Evolutionary conservation across 257 asterid genomes (phyloP).

Genomic region (Galeopsis tetrahit): DNA sequence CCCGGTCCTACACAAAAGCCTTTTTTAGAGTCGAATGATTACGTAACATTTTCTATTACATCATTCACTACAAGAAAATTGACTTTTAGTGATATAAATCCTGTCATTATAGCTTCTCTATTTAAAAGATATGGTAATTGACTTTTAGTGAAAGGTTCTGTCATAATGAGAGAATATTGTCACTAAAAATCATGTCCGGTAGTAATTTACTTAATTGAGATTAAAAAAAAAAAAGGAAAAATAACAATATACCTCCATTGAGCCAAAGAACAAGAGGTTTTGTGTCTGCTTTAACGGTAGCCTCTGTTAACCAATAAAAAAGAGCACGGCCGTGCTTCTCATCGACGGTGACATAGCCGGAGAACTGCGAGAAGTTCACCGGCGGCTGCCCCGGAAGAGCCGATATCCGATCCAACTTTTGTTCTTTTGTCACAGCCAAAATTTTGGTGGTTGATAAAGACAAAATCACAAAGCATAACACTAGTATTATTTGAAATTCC

Average conservation of each 20-base stretch:
- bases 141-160: too few relatives aligned
- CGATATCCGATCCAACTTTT: slow-evolving; percentile 4
- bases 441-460: neutral
- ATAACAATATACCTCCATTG: slow-evolving; percentile 64
- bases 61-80: too few relatives aligned
- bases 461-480: neutral
- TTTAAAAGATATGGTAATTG: too few relatives aligned
- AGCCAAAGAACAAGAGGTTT: slow-evolving; percentile 60
- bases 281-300: slow-evolving; percentile 40
- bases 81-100: too few relatives aligned
- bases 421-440: neutral
- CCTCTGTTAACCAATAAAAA: slow-evolving; percentile 58
- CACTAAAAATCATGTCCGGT: too few relatives aligned
- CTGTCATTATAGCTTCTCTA: too few relatives aligned
- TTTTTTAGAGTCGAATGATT: neutral
- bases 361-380: slow-evolving; percentile 52
- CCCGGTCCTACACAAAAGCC: slow-evolving; percentile 48
- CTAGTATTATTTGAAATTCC: neutral
- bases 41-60: neutral
- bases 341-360: slow-evolving; percentile 60
- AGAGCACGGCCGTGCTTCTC: slow-evolving; percentile 47
- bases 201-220: too few relatives aligned
- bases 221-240: neutral
- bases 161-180: too few relatives aligned
- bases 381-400: slow-evolving; percentile 59